Conservation (phyloP, 805 yeast genomes). For the Isabelozyma heimii region DNA sequence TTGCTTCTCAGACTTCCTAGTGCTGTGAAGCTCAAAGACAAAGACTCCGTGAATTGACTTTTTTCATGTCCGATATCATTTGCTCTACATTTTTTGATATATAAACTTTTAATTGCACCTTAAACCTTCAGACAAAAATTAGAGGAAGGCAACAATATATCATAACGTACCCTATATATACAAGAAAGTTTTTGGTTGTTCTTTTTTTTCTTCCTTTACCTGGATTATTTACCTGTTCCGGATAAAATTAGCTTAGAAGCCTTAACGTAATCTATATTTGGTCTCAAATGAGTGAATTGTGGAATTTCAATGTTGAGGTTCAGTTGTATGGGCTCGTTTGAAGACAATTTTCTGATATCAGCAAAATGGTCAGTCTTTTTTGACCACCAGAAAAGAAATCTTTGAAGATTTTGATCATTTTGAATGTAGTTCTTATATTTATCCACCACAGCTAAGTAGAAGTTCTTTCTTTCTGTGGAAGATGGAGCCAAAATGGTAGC, state of each 20-base stretch:
- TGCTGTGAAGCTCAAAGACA: no score
- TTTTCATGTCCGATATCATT: no score
- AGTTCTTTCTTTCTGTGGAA: slow-evolving; percentile 44
- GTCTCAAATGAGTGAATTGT: slow-evolving; percentile 20
- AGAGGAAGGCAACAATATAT: neutral
- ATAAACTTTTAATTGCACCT: neutral
- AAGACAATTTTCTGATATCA: slow-evolving; percentile 19
- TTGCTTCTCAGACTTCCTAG: no score
- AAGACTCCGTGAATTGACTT: no score
- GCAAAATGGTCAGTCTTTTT: slow-evolving; percentile 20
- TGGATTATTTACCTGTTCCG: neutral
- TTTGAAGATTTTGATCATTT: slow-evolving; percentile 27
- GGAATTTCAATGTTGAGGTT: slow-evolving; percentile 19
- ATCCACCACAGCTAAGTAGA: slow-evolving; percentile 56
- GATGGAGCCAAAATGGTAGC: slow-evolving; percentile 57
- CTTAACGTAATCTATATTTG: slow-evolving; percentile 22
- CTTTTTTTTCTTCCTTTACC: no score
- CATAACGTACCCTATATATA: neutral
- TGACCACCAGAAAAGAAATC: slow-evolving; percentile 30
- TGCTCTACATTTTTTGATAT: no score
- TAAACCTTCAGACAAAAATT: neutral
- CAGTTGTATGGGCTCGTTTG: neutral
- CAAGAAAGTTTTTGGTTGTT: neutral
- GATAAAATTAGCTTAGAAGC: neutral
- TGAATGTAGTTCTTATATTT: slow-evolving; percentile 43